phyloP scores from a whole-genome alignment of 139 green algal genomes.

The Bryopsis sp. region DNA sequence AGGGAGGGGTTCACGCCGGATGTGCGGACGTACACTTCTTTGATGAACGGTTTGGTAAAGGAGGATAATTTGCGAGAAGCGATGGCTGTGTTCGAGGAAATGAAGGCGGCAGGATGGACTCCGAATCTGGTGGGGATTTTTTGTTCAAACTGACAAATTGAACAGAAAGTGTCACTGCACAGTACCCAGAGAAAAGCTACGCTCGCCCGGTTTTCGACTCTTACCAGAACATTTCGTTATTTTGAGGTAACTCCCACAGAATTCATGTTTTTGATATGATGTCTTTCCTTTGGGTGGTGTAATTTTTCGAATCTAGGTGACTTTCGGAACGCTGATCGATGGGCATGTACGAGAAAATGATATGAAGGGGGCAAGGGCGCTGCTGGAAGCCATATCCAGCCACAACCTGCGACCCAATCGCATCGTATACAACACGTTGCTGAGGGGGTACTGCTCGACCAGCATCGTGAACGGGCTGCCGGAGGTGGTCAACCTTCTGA shows the following conservation, averaged over 20 bases:
- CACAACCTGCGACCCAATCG: background rate
- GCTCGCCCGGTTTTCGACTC: no score
- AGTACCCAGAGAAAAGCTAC: no score
- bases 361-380: background rate
- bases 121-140: constrained; percentile 15
- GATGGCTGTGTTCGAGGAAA: background rate
- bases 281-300: background rate
- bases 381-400: background rate
- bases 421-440: constrained; percentile 17
- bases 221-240: no score
- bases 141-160: no score
- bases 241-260: background rate
- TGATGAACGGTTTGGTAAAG: constrained; percentile 16
- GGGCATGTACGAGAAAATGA: background rate
- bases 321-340: constrained; percentile 7
- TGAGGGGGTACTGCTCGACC: constrained; percentile 1
- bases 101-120: background rate
- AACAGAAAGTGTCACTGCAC: no score
- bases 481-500: background rate
- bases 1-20: constrained; percentile 8
- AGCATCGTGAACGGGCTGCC: background rate
- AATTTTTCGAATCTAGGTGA: constrained; percentile 11
- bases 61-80: background rate
- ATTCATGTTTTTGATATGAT: constrained; percentile 4
- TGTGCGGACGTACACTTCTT: constrained; percentile 18